These are phyloP conservation scores for Fusarium equiseti DNA, from an alignment of 2,329 filamentous ascomycete species.

Conservation along the genomic window DNA sequence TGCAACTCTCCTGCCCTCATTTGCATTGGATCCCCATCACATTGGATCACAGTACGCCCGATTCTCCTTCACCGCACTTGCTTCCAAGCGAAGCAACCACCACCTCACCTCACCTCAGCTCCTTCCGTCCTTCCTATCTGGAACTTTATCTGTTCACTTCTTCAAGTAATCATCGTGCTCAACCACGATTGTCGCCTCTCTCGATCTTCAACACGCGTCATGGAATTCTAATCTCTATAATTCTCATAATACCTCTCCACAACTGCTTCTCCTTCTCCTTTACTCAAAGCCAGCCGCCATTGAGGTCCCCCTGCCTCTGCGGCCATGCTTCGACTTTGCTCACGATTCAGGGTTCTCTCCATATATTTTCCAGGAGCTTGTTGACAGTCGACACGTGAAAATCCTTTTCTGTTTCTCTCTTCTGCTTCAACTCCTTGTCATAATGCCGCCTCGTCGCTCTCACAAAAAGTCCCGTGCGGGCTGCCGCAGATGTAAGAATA, in stretches of 20 bases:
- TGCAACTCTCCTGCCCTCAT: slow-evolving; percentile 34
- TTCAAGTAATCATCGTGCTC: slow-evolving; percentile 40
- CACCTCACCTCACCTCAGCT: slow-evolving; percentile 7
- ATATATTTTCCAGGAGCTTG: slow-evolving; percentile 39
- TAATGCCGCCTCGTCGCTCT: slow-evolving; percentile 73
- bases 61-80: slow-evolving; percentile 40
- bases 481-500: slow-evolving; percentile 73
- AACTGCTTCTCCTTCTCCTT: slow-evolving; percentile 38
- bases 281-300: slow-evolving; percentile 19
- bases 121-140: slow-evolving; percentile 14
- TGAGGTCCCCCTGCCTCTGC: slow-evolving; percentile 45
- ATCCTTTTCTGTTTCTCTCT: slow-evolving; percentile 3
- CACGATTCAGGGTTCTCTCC: slow-evolving; percentile 44
- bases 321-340: slow-evolving; percentile 49
- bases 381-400: slow-evolving; percentile 42
- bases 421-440: slow-evolving; percentile 19
- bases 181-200: slow-evolving; percentile 44
- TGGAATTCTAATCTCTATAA: slow-evolving; percentile 38
- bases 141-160: slow-evolving; percentile 1
- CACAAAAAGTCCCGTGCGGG: slow-evolving; percentile 78
- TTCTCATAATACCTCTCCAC: slow-evolving; percentile 20
- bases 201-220: slow-evolving; percentile 34
- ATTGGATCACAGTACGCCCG: slow-evolving; percentile 29
- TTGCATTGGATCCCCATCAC: slow-evolving; percentile 39
- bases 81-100: slow-evolving; percentile 20